Percentiles rank a stretch among this genome's conserved stretches.
These are phyloP conservation scores for Colletotrichum tofieldiae DNA, from an alignment of 2,329 filamentous ascomycete species.

Conservation along the genomic window DNA sequence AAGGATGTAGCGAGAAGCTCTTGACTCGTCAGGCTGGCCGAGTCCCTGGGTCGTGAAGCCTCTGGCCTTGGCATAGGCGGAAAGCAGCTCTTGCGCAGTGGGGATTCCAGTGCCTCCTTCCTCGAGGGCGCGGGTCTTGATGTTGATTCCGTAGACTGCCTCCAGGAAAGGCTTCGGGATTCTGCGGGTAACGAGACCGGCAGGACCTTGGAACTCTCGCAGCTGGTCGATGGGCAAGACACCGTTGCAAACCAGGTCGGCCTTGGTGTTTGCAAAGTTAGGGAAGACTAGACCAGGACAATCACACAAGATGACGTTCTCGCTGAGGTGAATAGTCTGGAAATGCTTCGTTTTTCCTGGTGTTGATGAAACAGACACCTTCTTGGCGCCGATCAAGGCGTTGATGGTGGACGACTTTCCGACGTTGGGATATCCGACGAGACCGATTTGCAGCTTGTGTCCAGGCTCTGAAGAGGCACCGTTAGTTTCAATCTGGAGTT, in stretches of 20 bases:
- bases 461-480: constrained; percentile 56
- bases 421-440: constrained; percentile 98
- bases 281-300: constrained; percentile 98
- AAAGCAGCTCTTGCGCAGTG: constrained; percentile 87
- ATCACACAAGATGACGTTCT: constrained; percentile 93
- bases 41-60: constrained; percentile 92
- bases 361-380: constrained; percentile 97
- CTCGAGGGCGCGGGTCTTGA: constrained; percentile 83
- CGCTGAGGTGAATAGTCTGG: constrained; percentile 95
- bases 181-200: constrained; percentile 84
- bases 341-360: constrained; percentile 99
- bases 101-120: constrained; percentile 93
- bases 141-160: constrained; percentile 93
- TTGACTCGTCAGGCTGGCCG: constrained; percentile 93
- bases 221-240: constrained; percentile 97
- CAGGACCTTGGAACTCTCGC: constrained; percentile 91
- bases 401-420: constrained; percentile 99
- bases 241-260: constrained; percentile 95
- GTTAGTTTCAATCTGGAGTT: constrained; percentile 35
- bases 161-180: constrained; percentile 93
- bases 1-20: constrained; percentile 89
- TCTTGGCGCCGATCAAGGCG: constrained; percentile 97
- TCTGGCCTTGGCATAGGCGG: constrained; percentile 88
- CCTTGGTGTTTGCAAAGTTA: constrained; percentile 97
- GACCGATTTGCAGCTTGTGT: constrained; percentile 87